These are phyloP conservation scores for Acanthamoeba castellanii DNA, from an alignment of 208 protist genomes.

Conservation along the genomic window DNA sequence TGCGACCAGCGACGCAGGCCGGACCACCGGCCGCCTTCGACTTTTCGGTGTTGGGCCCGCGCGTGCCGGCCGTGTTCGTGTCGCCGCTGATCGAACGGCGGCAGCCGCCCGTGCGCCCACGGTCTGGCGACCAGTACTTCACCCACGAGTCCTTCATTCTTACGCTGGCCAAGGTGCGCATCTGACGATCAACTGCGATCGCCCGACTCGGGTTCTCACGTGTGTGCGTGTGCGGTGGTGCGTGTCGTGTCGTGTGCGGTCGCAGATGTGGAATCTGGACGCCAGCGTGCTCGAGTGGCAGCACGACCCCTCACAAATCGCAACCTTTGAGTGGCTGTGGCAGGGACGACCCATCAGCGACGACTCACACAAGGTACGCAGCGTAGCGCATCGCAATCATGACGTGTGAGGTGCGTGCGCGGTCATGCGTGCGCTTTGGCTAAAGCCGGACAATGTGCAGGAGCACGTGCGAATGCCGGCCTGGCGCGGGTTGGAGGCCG, in stretches of 20 bases:
- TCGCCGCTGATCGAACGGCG: not conserved
- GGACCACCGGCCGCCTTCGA: not conserved
- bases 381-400: too few species aligned
- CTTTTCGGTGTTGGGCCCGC: constrained; percentile 52
- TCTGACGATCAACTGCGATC: not conserved
- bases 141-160: constrained; percentile 53
- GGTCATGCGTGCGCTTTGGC: not conserved
- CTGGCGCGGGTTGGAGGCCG: constrained; percentile 2
- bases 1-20: not conserved
- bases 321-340: constrained; percentile 67
- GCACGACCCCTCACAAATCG: constrained; percentile 37
- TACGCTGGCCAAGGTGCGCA: constrained; percentile 12
- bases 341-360: not conserved
- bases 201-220: not conserved
- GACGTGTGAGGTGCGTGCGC: not conserved
- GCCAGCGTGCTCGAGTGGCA: constrained; percentile 31
- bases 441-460: not conserved
- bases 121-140: not conserved
- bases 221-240: not conserved
- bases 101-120: constrained; percentile 5
- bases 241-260: not conserved
- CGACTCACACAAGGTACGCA: not conserved
- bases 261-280: constrained; percentile 39
- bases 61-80: constrained; percentile 55
- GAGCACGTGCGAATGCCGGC: not conserved